These are phyloP conservation scores for Nicotiana attenuata DNA, from an alignment of 257 asterid genomes.

Conservation along the genomic window DNA sequence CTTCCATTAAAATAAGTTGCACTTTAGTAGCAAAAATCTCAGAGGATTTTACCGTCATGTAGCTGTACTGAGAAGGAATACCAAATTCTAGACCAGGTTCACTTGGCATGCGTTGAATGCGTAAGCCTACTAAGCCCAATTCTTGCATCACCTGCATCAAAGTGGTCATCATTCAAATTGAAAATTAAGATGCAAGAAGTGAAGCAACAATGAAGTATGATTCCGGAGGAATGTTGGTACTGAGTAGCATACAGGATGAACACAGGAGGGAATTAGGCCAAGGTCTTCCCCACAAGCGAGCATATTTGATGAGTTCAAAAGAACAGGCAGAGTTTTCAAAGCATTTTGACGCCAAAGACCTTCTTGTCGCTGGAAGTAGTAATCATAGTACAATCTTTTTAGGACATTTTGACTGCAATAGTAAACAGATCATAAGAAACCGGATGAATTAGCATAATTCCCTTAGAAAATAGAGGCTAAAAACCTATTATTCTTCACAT, in stretches of 20 bases:
- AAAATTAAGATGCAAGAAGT: not conserved
- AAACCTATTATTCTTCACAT: not conserved
- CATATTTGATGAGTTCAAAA: conserved; percentile 94
- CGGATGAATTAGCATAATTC: not conserved
- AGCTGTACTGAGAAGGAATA: conserved; percentile 87
- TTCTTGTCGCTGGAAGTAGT: conserved; percentile 96
- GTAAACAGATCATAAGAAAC: conserved; percentile 11
- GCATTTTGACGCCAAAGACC: conserved; percentile 88
- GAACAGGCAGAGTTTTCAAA: conserved; percentile 84
- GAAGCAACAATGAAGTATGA: not conserved
- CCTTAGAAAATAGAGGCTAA: not conserved
- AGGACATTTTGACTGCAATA: conserved; percentile 72
- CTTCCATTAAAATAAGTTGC: not conserved
- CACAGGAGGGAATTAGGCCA: conserved; percentile 89
- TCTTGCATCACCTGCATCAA: conserved; percentile 91
- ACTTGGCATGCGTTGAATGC: conserved; percentile 95
- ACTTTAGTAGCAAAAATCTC: not conserved
- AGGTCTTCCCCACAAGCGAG: conserved; percentile 99
- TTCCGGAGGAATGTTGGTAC: not conserved
- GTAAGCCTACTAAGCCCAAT: conserved; percentile 78
- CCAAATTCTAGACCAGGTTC: conserved; percentile 83
- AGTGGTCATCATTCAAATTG: conserved; percentile 1
- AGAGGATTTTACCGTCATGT: conserved; percentile 69
- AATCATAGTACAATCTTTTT: conserved; percentile 72
- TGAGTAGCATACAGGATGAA: conserved; percentile 69